Conservation (phyloP, 2,329 filamentous ascomycete species). For the Xylaria hypoxylon region DNA sequence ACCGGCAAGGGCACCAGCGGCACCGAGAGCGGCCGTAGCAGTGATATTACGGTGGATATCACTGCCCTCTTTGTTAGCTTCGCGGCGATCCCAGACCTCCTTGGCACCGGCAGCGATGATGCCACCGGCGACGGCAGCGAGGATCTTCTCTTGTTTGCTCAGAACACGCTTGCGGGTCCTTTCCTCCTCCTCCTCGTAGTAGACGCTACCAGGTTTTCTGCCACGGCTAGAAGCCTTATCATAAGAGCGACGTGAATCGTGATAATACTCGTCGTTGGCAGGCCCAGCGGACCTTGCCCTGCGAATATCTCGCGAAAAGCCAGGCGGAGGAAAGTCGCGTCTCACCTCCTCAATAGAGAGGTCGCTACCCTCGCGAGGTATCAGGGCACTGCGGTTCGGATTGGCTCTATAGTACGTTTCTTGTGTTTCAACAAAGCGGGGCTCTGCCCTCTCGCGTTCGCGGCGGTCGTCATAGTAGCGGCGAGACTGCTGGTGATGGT, state of each 20-base stretch:
- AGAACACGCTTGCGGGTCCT: slow-evolving; percentile 63
- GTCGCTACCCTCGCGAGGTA: slow-evolving; percentile 79
- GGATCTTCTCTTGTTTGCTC: slow-evolving; percentile 73
- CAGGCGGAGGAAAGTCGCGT: slow-evolving; percentile 84
- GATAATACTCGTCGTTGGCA: slow-evolving; percentile 70
- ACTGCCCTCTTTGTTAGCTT: slow-evolving; percentile 63
- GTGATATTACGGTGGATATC: slow-evolving; percentile 69
- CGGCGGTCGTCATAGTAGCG: slow-evolving; percentile 62
- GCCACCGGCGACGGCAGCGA: slow-evolving; percentile 73
- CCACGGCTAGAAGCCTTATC: slow-evolving; percentile 47
- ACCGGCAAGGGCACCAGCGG: slow-evolving; percentile 72
- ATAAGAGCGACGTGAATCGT: slow-evolving; percentile 57
- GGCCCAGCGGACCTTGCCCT: slow-evolving; percentile 74
- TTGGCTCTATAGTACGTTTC: slow-evolving; percentile 61
- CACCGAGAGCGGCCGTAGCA: slow-evolving; percentile 70
- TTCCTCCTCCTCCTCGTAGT: slow-evolving; percentile 73
- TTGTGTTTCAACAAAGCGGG: slow-evolving; percentile 64
- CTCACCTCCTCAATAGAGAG: slow-evolving; percentile 83
- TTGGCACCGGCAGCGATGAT: slow-evolving; percentile 74
- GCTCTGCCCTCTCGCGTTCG: slow-evolving; percentile 60
- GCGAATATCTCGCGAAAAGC: slow-evolving; percentile 63
- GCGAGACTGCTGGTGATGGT: slow-evolving; percentile 52
- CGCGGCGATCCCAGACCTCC: slow-evolving; percentile 72
- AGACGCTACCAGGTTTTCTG: slow-evolving; percentile 62
- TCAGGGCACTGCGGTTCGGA: slow-evolving; percentile 61